Evolutionary conservation across 495 filamentous ascomycete genomes (phyloP), one percentile per base, ranked within the genome.

Genomic region (Usnea hakonensis): DNA sequence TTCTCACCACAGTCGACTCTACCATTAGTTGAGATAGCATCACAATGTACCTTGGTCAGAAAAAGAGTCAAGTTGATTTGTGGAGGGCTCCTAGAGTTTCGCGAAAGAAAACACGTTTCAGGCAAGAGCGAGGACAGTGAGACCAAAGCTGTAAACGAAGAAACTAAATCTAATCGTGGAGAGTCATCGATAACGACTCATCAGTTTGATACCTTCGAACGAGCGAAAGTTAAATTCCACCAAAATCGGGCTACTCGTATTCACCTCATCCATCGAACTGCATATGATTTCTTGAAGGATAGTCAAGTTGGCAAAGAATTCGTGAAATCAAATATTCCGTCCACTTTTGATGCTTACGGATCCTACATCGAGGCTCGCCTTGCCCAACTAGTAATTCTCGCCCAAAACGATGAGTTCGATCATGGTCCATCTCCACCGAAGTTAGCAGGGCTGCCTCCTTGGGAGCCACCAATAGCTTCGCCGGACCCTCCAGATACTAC

Each of bases 191-290:
- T 11, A 36, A 6, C 35, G 35, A 36, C 35, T 11, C 11, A 6
- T 36, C 35, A 36, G 35, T 11, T 11, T 36, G 35, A 36, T 36
- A 6, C 35, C 11, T 36, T 36, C 6, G 35, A 36, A 36, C 11
- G 6, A 36, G 35, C 35, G 35, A 36, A 36, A 36, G 35, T 11
- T 11, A 36, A 36, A 36, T 36, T 36, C 11, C 35, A 11, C 35
- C 11, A 36, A 5, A 36, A 36, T 36, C 35, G 11, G 5, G 35
- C 5, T 5, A 6, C 35, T 36, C 6, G 11, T 36, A 11, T 36
- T 11, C 35, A 36, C 5, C 52, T 61, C 28, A 11, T 53, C 19
- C 58, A 61, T 61, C 58, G 37, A 17, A 61, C 44, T n/a, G 58
- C 58, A 21, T 26, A 21, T 37, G 44, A 54, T 21, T 61, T 53